Evolutionary conservation across 192 early-diverging fungal species (phyloP).

Genomic region (Podochytrium sp.): DNA sequence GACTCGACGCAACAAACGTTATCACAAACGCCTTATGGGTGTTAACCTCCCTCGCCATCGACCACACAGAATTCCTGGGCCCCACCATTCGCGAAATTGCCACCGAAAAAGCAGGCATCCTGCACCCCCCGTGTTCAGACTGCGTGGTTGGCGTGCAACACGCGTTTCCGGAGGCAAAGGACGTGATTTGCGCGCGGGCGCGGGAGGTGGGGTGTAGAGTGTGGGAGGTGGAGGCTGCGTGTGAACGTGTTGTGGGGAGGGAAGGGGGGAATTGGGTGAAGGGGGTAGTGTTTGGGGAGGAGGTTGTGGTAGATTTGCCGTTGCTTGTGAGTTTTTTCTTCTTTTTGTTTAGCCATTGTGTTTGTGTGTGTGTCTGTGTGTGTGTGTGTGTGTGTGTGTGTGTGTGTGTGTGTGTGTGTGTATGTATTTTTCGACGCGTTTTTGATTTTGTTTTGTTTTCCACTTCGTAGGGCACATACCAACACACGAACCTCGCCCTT

Average conservation of each 20-base stretch:
- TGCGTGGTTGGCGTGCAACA: conserved; percentile 58
- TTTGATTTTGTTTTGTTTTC: too few species aligned
- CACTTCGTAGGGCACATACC: conserved; percentile 77
- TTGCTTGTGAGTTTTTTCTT: background rate
- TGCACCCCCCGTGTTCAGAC: conserved; percentile 45
- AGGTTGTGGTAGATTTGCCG: background rate
- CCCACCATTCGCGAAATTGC: conserved; percentile 71
- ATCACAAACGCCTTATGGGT: conserved; percentile 55
- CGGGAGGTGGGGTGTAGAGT: background rate
- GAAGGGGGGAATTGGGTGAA: background rate
- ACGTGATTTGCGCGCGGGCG: conserved; percentile 17
- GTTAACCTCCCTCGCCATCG: conserved; percentile 72
- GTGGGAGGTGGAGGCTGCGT: background rate
- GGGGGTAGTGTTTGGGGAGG: background rate
- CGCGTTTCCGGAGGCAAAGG: conserved; percentile 38
- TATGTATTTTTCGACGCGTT: too few species aligned
- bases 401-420: too few species aligned
- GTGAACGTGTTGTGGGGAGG: background rate
- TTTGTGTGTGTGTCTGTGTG: too few species aligned
- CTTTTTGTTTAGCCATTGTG: too few species aligned
- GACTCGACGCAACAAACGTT: conserved; percentile 83
- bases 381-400: too few species aligned
- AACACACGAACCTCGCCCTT: conserved; percentile 78
- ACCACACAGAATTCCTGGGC: conserved; percentile 78
- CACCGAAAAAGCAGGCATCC: conserved; percentile 78